These are phyloP conservation scores for Phytophthora sojae DNA, from an alignment of 352 stramenopile genomes.

Conservation along the genomic window DNA sequence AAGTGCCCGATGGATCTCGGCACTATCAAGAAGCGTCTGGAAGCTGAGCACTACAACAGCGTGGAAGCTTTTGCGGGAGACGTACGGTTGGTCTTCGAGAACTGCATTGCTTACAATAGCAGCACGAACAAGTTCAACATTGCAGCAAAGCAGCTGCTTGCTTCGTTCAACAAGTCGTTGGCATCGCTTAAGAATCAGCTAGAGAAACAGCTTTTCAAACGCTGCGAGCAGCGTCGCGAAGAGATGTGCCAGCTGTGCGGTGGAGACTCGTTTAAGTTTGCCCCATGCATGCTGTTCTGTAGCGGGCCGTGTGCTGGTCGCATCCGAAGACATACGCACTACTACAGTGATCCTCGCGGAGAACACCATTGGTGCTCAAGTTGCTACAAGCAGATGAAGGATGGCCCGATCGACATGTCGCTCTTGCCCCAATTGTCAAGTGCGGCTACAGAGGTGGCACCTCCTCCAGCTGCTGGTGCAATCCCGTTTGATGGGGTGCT, in stretches of 20 bases:
- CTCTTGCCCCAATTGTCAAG: slow-evolving; percentile 78
- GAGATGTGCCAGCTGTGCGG: slow-evolving; percentile 92
- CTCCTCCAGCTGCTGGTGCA: slow-evolving; percentile 29
- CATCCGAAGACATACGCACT: slow-evolving; percentile 88
- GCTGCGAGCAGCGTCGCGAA: slow-evolving; percentile 81
- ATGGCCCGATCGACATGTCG: slow-evolving; percentile 93
- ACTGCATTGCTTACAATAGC: slow-evolving; percentile 92
- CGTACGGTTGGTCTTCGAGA: slow-evolving; percentile 91
- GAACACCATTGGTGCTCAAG: slow-evolving; percentile 91
- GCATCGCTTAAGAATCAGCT: slow-evolving; percentile 75
- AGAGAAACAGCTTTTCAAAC: slow-evolving; percentile 88
- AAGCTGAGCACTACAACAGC: slow-evolving; percentile 95
- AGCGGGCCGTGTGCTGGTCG: slow-evolving; percentile 84
- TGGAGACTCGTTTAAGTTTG: slow-evolving; percentile 92
- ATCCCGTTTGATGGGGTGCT: slow-evolving; percentile 76
- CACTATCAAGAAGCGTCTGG: slow-evolving; percentile 97
- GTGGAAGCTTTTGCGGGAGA: slow-evolving; percentile 88
- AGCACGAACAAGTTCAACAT: slow-evolving; percentile 92
- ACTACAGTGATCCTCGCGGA: slow-evolving; percentile 86
- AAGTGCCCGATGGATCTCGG: slow-evolving; percentile 99
- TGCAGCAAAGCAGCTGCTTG: slow-evolving; percentile 81
- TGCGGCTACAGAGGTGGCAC: slow-evolving; percentile 55
- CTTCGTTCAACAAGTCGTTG: slow-evolving; percentile 78
- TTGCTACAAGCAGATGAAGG: slow-evolving; percentile 92
- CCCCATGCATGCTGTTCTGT: slow-evolving; percentile 90